These are phyloP conservation scores for Spergularia marina DNA, from an alignment of 148 eudicot genomes.

Conservation along the genomic window DNA sequence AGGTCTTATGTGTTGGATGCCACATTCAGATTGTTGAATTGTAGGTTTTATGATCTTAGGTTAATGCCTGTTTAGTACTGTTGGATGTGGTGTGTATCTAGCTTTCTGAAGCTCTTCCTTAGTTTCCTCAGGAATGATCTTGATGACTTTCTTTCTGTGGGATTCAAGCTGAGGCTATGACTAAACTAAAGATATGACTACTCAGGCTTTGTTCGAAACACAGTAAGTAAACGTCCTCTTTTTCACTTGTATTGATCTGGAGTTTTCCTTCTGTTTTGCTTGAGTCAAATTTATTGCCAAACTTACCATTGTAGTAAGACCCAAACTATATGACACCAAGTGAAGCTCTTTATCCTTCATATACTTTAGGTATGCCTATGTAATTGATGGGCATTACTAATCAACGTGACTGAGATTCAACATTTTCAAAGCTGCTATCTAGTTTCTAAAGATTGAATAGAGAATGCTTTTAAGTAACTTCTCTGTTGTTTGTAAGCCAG, in stretches of 20 bases:
- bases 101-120: slow-evolving; percentile 2
- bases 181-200: neutral
- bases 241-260: neutral
- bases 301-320: neutral
- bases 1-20: no score
- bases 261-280: neutral
- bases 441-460: neutral
- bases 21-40: no score
- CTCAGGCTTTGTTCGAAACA: slow-evolving; percentile 1
- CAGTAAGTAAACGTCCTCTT: neutral
- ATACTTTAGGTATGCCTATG: neutral
- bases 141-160: slow-evolving; percentile 22
- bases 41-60: no score
- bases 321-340: neutral
- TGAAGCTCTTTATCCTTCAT: neutral
- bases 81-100: neutral
- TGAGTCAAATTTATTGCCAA: neutral
- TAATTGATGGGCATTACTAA: no score
- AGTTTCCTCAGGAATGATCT: slow-evolving; percentile 18
- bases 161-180: slow-evolving; percentile 26
- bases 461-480: neutral
- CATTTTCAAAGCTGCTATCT: neutral
- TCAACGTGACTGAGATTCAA: neutral
- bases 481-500: neutral
- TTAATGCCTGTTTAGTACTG: no score